These are phyloP conservation scores for Clohesyomyces aquaticus DNA, from an alignment of 495 filamentous ascomycete genomes.

Conservation along the genomic window DNA sequence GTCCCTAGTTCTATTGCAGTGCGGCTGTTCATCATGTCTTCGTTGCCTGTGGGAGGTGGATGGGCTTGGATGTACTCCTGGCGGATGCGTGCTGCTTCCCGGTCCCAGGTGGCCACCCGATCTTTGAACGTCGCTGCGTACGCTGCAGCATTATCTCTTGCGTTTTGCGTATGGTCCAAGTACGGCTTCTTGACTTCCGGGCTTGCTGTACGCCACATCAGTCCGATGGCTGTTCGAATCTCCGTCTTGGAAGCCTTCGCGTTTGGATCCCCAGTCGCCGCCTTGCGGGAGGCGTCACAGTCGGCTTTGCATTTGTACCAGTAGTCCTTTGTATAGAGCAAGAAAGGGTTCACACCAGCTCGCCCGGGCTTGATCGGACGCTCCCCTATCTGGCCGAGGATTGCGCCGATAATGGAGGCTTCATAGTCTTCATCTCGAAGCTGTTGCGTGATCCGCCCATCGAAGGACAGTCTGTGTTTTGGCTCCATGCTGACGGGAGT, in stretches of 20 bases:
- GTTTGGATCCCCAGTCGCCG: constrained; percentile 66
- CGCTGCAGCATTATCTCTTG: constrained; percentile 65
- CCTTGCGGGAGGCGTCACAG: constrained; percentile 69
- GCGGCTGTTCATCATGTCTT: constrained; percentile 28
- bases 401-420: constrained; percentile 67
- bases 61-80: constrained; percentile 65
- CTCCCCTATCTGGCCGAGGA: constrained; percentile 71
- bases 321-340: constrained; percentile 76
- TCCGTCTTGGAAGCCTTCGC: constrained; percentile 71
- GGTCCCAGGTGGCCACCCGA: constrained; percentile 70
- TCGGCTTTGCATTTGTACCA: constrained; percentile 73
- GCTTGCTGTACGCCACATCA: constrained; percentile 82
- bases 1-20: constrained; percentile 37
- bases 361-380: constrained; percentile 71
- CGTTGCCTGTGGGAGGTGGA: constrained; percentile 46
- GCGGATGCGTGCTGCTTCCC: constrained; percentile 61
- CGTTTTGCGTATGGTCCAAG: constrained; percentile 67
- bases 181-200: constrained; percentile 74
- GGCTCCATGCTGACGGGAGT: constrained; percentile 6
- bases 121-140: constrained; percentile 61
- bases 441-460: constrained; percentile 5
- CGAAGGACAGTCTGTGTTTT: constrained; percentile 17
- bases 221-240: constrained; percentile 77
- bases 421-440: constrained; percentile 65
- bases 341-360: constrained; percentile 64